Evolutionary conservation across 78 protist genomes (phyloP), one percentile per base, ranked within the genome.

Genomic region (Emiliania huxleyi): DNA sequence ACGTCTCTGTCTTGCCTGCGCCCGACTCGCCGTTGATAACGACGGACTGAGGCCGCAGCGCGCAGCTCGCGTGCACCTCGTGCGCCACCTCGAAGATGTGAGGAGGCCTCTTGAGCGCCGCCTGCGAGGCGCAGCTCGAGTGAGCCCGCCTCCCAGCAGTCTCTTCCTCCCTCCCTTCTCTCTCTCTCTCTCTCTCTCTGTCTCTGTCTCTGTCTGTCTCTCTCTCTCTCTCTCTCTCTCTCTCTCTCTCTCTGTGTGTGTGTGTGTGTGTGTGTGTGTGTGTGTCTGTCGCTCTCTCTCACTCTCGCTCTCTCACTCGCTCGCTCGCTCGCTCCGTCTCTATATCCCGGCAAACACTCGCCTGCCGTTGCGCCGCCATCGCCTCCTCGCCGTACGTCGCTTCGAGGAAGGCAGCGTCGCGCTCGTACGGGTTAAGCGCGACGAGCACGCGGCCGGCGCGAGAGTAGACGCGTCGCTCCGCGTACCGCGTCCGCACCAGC

Each of bases 61-160:
- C 21, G 40, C 4, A 8, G 2, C 19, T 15, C 19, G 3, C 8
- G 23, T 2, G 95, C 25, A 96, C 95, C 29, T 95, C 91, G 25
- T 95, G 95, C 38, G 97, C 94, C 26, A 97, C 95, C 45, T 87
- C 73, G 93, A 77, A 97, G 85, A 95, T 94, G 94, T 96, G 97
- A 29, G 98, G 98, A 40, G 95, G n/a, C n/a, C n/a, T n/a, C n/a
- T n/a, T n/a, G n/a, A n/a, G n/a, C n/a, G n/a, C n/a, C n/a, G n/a
- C n/a, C n/a, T n/a, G n/a, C n/a, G n/a, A n/a, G n/a, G n/a, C n/a
- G n/a, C n/a, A n/a, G n/a, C n/a, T n/a, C n/a, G n/a, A n/a, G n/a
- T n/a, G n/a, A n/a, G n/a, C n/a, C n/a, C n/a, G n/a, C n/a, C n/a
- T n/a, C n/a, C n/a, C n/a, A n/a, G n/a, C n/a, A n/a, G n/a, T n/a